phyloP scores from a whole-genome alignment of 331 rosid genomes.

The Ulmus americana region DNA sequence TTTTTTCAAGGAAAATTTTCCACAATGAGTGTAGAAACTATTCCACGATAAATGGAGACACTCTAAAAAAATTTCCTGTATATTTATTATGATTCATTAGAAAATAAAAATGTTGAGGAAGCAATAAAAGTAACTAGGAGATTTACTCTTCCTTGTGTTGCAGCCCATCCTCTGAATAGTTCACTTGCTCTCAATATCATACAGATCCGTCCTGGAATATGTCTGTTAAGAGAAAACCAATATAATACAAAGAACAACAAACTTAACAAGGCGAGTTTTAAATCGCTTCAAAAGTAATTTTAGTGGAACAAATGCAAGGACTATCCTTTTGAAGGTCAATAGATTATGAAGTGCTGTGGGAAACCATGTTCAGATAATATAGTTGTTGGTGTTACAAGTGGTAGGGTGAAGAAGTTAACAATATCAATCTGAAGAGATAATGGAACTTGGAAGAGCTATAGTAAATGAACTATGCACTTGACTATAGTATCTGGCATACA shows the following conservation, averaged over 20 bases:
- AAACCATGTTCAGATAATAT: no score
- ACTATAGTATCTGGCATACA: not conserved
- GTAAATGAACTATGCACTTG: no score
- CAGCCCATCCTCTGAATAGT: constrained; percentile 21
- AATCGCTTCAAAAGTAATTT: not conserved
- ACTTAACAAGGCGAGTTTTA: not conserved
- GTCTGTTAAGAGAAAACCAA: constrained; percentile 42
- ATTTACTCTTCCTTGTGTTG: not conserved
- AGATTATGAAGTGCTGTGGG: no score
- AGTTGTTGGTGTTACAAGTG: no score
- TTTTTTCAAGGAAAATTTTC: not conserved
- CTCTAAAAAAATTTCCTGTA: not conserved
- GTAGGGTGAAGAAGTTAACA: no score
- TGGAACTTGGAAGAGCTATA: no score
- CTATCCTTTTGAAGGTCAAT: no score
- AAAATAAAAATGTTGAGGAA: constrained; percentile 17
- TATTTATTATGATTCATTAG: not conserved
- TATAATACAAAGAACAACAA: not conserved
- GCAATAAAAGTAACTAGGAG: constrained; percentile 12
- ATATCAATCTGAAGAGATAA: no score
- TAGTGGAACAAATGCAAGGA: no score
- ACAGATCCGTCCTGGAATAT: constrained; percentile 61
- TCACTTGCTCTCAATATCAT: constrained; percentile 83
- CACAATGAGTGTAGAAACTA: constrained; percentile 1
- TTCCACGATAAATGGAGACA: constrained; percentile 17